Percentiles rank a stretch among this genome's conserved stretches.
Conservation (phyloP, 352 stramenopile genomes). For the Phytopythium helicoides region DNA sequence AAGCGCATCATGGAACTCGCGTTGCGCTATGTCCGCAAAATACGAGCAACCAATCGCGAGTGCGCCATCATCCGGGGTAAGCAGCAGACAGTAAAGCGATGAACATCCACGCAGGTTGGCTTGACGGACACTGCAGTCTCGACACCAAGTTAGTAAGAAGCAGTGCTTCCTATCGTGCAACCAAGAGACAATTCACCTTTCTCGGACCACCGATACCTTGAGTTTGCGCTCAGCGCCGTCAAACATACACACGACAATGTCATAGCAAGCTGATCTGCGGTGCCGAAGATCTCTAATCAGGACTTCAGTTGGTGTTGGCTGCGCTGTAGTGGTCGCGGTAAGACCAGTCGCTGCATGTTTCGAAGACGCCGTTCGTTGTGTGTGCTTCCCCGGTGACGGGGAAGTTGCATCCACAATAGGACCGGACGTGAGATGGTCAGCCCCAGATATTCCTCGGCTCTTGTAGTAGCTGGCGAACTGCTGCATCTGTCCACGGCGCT, state of each 20-base stretch:
- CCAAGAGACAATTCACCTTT: no score
- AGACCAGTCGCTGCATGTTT: background rate
- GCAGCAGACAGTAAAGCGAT: conserved; percentile 44
- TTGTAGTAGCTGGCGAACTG: conserved; percentile 72
- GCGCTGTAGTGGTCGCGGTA: background rate
- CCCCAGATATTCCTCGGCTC: conserved; percentile 60
- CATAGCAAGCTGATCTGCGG: conserved; percentile 15
- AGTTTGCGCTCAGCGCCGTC: conserved; percentile 21
- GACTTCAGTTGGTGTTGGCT: no score
- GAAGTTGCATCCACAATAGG: background rate
- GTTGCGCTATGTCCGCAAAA: conserved; percentile 24
- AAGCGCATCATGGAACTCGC: conserved; percentile 12
- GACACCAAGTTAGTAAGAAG: no score
- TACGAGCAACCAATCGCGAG: conserved; percentile 32
- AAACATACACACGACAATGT: conserved; percentile 36
- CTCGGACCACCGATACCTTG: conserved; percentile 12
- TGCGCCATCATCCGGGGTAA: conserved; percentile 28
- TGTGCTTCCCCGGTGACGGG: background rate
- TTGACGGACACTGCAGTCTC: conserved; percentile 9
- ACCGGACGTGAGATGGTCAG: conserved; percentile 30
- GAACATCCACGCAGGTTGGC: conserved; percentile 39
- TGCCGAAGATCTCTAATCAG: conserved; percentile 19
- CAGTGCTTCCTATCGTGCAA: no score
- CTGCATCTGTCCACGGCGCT: conserved; percentile 57
- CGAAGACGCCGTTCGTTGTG: background rate